Conservation (phyloP, 2,329 filamentous ascomycete genomes). For the Exophiala alcalophila region DNA sequence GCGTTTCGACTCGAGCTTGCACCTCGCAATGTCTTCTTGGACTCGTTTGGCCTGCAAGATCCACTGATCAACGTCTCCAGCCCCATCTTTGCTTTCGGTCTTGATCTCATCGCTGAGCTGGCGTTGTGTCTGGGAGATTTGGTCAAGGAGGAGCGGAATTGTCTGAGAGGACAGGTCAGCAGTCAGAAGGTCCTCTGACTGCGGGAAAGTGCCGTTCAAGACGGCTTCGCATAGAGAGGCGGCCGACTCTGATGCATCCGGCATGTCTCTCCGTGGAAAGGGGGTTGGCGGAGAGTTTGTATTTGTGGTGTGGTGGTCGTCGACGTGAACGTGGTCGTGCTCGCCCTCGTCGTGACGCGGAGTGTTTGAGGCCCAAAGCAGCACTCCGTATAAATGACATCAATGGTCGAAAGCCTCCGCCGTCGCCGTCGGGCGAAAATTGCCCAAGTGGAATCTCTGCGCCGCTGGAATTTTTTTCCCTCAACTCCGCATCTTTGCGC, state of each 20-base stretch:
- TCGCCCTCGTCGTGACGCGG: no score
- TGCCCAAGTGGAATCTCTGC: conserved; percentile 21
- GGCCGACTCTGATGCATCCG: conserved; percentile 9
- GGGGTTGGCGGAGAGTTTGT: neutral
- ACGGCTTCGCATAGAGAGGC: conserved; percentile 23
- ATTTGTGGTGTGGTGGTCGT: no score
- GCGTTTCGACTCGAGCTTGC: conserved; percentile 73
- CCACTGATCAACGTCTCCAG: conserved; percentile 80
- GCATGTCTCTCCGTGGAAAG: conserved; percentile 11
- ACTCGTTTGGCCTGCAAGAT: conserved; percentile 78
- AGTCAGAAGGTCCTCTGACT: conserved; percentile 54
- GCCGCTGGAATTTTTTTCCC: conserved; percentile 21
- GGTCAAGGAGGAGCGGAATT: conserved; percentile 50
- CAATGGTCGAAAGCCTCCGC: no score
- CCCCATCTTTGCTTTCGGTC: conserved; percentile 70
- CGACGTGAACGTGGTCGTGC: no score
- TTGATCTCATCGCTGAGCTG: conserved; percentile 64
- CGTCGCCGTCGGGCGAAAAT: no score
- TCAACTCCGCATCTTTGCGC: no score
- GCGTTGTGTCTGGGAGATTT: conserved; percentile 50
- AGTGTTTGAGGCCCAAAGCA: no score
- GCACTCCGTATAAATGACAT: no score
- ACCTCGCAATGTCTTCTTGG: conserved; percentile 79
- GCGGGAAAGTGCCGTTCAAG: conserved; percentile 53
- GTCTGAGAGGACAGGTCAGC: conserved; percentile 50